phyloP scores from a whole-genome alignment of 768 basidiomycete species.

The Artomyces pyxidatus region DNA sequence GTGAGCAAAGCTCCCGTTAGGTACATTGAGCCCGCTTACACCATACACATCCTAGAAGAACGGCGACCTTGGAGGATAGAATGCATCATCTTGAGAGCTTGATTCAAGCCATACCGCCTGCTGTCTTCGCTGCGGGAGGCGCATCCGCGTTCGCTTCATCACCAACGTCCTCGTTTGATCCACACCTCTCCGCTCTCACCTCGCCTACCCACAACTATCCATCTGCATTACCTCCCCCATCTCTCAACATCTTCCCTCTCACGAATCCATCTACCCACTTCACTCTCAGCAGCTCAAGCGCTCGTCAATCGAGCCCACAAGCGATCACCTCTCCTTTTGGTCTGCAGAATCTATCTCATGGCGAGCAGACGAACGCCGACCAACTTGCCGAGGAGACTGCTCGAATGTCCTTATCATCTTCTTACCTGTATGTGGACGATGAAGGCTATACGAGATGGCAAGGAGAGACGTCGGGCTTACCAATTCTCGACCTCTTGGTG shows the following conservation, averaged over 20 bases:
- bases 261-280: conserved; percentile 80
- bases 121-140: conserved; percentile 63
- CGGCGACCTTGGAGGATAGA: conserved; percentile 77
- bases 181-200: conserved; percentile 28
- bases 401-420: conserved; percentile 61
- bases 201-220: conserved; percentile 33
- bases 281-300: conserved; percentile 33
- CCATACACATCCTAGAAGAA: conserved; percentile 39
- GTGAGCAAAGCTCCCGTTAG: conserved; percentile 32
- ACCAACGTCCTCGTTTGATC: conserved; percentile 24
- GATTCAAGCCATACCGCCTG: conserved; percentile 77
- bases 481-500: conserved; percentile 75
- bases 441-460: conserved; percentile 87
- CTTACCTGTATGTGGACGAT: conserved; percentile 82
- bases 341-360: conserved; percentile 14
- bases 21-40: not conserved
- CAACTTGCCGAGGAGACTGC: conserved; percentile 49
- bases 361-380: conserved; percentile 24
- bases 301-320: conserved; percentile 39
- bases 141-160: conserved; percentile 26
- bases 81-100: conserved; percentile 85
- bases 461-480: conserved; percentile 88
- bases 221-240: conserved; percentile 68
- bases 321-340: conserved; percentile 34
- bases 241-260: conserved; percentile 68